Base-by-base conservation (phyloP, 2,329 filamentous ascomycete species). In the Aureobasidium uvarum region DNA sequence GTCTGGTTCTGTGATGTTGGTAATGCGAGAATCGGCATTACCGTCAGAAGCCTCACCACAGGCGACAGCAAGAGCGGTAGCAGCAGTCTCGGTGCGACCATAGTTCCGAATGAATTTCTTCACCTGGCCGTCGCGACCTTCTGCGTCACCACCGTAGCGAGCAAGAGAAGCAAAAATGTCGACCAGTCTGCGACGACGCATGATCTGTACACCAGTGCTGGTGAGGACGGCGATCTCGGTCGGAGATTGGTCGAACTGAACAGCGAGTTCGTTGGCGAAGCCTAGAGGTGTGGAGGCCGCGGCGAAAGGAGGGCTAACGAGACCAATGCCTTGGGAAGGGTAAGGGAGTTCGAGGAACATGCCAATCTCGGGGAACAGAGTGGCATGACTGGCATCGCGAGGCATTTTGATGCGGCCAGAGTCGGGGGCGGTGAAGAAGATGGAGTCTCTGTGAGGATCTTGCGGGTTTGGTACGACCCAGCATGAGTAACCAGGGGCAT, bases 261-360 rank as follows among this genome's bases (percentile, higher is more conserved):
- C 89, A 1, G 95, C 92, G 65, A 98, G 81, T 77, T 99, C 95
- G 71, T 99, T 99, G 13, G 94, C 93, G 72, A 96, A 98, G 0
- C 93, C 94, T 25, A 86, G 74, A 0, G 91, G 90, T 31, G 86
- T 84, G 13, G 79, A 79, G 0, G 87, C 83, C 11, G 90, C 89
- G 18, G 86, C 84, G 70, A 92, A 94, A 0, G 90, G 85, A 56
- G 85, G 84, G 0, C 89, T 91, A 33, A 92, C 86, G 14, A 92
- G 78, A 2, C 92, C 92, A 65, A 97, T 85, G 69, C 90, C 91
- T 74, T 96, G 88, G 7, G 89, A 87, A 39, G 84, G 84, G 71
- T 90, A 86, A 31, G 87, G 86, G 23, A 99, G 81, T 3, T 88
- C 85, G 39, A 97, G 81, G 86, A 89, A 95, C 68, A 88, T 89